These are phyloP conservation scores for Talaromyces verruculosus DNA, from an alignment of 2,329 filamentous ascomycete species.

Conservation along the genomic window DNA sequence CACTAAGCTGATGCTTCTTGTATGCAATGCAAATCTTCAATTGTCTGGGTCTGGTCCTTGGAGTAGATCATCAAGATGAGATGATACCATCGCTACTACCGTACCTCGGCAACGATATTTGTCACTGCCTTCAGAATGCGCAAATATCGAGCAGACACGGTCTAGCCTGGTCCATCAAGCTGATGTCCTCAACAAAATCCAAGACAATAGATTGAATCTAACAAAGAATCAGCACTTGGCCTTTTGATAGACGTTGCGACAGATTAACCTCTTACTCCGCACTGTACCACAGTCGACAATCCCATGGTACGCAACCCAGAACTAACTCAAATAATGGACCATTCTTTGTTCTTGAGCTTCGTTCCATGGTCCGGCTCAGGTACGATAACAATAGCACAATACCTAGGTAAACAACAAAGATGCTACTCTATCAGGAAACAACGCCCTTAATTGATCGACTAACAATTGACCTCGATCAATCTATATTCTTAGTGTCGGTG, in stretches of 20 bases:
- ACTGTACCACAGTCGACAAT: neutral
- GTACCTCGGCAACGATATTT: neutral
- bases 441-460: neutral
- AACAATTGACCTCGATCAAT: neutral
- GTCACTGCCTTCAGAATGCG: neutral
- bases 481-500: neutral
- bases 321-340: neutral
- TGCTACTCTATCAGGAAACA: neutral
- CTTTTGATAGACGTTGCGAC: neutral
- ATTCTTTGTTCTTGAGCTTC: neutral
- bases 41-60: neutral
- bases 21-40: neutral
- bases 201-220: neutral
- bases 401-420: neutral
- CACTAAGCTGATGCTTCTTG: neutral
- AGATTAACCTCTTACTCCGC: neutral
- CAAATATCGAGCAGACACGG: neutral
- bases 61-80: neutral
- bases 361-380: neutral
- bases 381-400: neutral
- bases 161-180: neutral
- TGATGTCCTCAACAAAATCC: neutral
- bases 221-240: conserved; percentile 1
- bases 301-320: neutral
- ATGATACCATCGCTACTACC: neutral